Evolutionary conservation across 805 yeast species (phyloP), one percentile per base, ranked within the genome.

Genomic region (Yarrowia osloensis): DNA sequence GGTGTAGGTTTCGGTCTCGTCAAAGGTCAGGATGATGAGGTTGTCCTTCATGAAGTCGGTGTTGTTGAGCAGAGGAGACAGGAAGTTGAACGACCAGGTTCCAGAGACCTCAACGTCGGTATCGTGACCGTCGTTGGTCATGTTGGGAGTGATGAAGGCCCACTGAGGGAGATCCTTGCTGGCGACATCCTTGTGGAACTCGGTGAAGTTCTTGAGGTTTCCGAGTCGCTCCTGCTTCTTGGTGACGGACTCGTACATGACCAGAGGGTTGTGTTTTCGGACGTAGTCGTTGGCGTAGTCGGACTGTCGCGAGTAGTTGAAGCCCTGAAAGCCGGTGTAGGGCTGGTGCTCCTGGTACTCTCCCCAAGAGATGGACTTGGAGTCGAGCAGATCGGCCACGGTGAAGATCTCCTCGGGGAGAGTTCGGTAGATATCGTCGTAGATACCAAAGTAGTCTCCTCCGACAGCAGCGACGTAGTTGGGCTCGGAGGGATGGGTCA

Each of bases 401-500:
- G 81, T 77, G 55, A 85, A 82, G 44, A 84, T 79, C 72, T 83
- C 82, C 29, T 71, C 40, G 65, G 86, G 86, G 50, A 82, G 69
- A 15, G 75, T 66, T 69, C 79, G 77, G 75, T 81, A 83, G 69
- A 78, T 76, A 73, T 83, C 86, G 68, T 77, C 78, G 67, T 75
- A 78, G 66, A 83, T 78, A 33, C 84, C 82, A 69, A 82, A 82
- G 74, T 83, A 81, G 74, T 82, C 85, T 71, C 86, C 86, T 68
- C 80, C 81, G 67, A 78, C 83, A 62, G 84, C 74, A 52, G 83
- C 83, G 65, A 82, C 72, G 73, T 82, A 82, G 76, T 84, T 84
- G 70, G 86, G 85, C 78, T 83, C 83, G 12, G 86, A 82, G 67
- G 86, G 85, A 72, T 82, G 84, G 65, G 85, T 81, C 39, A 82